These are phyloP conservation scores for Boletus austroedulis DNA, from an alignment of 1,284 basidiomycete genomes.

Conservation along the genomic window DNA sequence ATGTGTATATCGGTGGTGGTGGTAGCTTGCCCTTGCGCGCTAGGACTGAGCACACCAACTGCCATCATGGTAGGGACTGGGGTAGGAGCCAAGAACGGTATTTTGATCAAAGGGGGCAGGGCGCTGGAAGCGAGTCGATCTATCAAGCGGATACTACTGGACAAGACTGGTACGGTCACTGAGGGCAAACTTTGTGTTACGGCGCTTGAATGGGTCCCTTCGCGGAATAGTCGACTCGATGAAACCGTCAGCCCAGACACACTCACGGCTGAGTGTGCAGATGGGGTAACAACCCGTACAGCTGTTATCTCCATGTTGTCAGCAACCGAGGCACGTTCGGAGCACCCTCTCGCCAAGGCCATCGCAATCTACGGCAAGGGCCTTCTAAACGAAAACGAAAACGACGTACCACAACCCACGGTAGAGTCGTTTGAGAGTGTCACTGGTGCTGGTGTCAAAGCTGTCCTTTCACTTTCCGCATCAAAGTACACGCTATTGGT, in stretches of 20 bases:
- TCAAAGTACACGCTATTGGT: constrained; percentile 61
- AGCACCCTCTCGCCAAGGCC: constrained; percentile 95
- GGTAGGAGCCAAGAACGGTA: constrained; percentile 94
- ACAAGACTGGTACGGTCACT: constrained; percentile 98
- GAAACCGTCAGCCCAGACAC: constrained; percentile 39
- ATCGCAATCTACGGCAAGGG: constrained; percentile 81
- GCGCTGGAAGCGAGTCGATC: constrained; percentile 89
- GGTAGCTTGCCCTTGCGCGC: constrained; percentile 96
- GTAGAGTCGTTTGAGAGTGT: constrained; percentile 80
- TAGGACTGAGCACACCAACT: constrained; percentile 95
- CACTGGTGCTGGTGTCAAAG: constrained; percentile 87
- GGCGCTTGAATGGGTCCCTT: constrained; percentile 73
- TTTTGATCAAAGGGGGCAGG: constrained; percentile 95
- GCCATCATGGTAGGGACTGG: constrained; percentile 99
- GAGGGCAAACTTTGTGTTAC: constrained; percentile 79
- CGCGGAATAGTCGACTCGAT: constrained; percentile 31
- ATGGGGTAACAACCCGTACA: constrained; percentile 59
- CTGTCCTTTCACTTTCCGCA: constrained; percentile 51
- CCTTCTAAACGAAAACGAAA: constrained; percentile 44
- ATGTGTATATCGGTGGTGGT: constrained; percentile 98
- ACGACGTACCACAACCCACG: constrained; percentile 39
- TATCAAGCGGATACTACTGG: constrained; percentile 82
- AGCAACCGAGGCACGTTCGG: constrained; percentile 86
- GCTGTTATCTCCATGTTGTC: constrained; percentile 79
- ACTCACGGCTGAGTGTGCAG: constrained; percentile 53